phyloP scores from a whole-genome alignment of 345 rosid genomes.

The Citrus hindsii region DNA sequence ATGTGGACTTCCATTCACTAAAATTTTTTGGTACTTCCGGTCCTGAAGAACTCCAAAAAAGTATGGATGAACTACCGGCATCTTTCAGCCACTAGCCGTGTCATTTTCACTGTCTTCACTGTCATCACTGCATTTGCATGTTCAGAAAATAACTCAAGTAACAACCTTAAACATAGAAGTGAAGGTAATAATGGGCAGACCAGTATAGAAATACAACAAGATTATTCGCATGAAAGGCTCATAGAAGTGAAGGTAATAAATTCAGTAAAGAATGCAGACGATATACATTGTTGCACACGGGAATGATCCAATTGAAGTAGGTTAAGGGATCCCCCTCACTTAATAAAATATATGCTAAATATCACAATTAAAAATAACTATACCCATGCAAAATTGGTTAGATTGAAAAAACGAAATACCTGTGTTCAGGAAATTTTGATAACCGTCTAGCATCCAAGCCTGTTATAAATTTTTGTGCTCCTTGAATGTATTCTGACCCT shows the following conservation, averaged over 20 bases:
- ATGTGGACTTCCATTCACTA: neutral
- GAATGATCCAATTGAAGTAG: neutral
- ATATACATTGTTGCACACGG: neutral
- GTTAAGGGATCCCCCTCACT: neutral
- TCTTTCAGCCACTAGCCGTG: slow-evolving; percentile 38
- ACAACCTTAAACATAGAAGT: neutral
- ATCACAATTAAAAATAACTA: neutral
- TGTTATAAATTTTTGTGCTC: slow-evolving; percentile 87
- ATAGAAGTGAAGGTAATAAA: neutral
- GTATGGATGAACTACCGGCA: neutral
- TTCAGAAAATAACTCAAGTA: neutral
- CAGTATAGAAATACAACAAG: neutral
- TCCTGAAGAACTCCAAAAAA: slow-evolving; percentile 2
- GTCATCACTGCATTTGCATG: slow-evolving; percentile 58
- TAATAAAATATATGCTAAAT: neutral
- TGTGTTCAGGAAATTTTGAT: slow-evolving; percentile 65
- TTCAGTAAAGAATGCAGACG: neutral
- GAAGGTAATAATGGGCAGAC: neutral
- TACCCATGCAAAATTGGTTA: neutral
- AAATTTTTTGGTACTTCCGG: neutral
- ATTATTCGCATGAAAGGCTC: neutral
- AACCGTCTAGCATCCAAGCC: slow-evolving; percentile 95
- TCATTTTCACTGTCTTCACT: slow-evolving; percentile 76
- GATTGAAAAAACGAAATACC: slow-evolving; percentile 33
- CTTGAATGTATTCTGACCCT: slow-evolving; percentile 78